Percentiles rank a stretch among this genome's conserved stretches.
phyloP scores from a whole-genome alignment of 805 yeast genomes.

The Candida takata region DNA sequence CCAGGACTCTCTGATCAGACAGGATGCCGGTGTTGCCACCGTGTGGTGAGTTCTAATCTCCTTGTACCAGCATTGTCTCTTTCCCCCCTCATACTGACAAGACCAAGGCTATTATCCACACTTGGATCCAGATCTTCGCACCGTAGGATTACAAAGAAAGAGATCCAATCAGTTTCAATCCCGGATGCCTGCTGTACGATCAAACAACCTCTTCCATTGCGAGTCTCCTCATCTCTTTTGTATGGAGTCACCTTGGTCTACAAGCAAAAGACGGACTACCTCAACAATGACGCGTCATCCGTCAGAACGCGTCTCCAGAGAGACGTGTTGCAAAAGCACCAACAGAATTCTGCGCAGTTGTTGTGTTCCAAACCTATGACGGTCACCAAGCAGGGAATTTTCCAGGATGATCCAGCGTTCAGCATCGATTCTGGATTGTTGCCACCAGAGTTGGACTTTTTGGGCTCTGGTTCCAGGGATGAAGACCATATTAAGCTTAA shows the following conservation, averaged over 20 bases:
- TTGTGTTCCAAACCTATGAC: no score
- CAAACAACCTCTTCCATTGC: slow-evolving; percentile 21
- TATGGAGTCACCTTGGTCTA: slow-evolving; percentile 41
- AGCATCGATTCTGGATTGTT: slow-evolving; percentile 27
- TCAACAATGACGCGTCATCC: slow-evolving; percentile 25
- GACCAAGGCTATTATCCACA: slow-evolving; percentile 30
- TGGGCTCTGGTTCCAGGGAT: not conserved
- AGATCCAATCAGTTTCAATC: slow-evolving; percentile 32
- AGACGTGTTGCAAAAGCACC: slow-evolving; percentile 6
- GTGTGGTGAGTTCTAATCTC: slow-evolving; percentile 20
- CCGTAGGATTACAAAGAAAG: slow-evolving; percentile 26
- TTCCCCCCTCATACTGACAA: no score
- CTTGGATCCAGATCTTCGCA: slow-evolving; percentile 30
- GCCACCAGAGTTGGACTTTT: slow-evolving; percentile 21
- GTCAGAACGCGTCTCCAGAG: slow-evolving; percentile 21
- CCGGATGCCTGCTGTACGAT: slow-evolving; percentile 34
- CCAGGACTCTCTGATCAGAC: slow-evolving; percentile 19
- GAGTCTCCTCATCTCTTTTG: slow-evolving; percentile 34
- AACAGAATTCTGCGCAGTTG: not conserved
- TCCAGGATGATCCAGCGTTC: slow-evolving; percentile 34
- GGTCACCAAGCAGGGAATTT: no score
- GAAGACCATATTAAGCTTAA: not conserved
- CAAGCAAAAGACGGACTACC: slow-evolving; percentile 41
- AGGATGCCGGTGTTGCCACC: slow-evolving; percentile 24
- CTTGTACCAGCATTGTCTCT: not conserved